Base-by-base conservation (phyloP, 768 basidiomycete genomes). In the Macrolepiota dolichaula region DNA sequence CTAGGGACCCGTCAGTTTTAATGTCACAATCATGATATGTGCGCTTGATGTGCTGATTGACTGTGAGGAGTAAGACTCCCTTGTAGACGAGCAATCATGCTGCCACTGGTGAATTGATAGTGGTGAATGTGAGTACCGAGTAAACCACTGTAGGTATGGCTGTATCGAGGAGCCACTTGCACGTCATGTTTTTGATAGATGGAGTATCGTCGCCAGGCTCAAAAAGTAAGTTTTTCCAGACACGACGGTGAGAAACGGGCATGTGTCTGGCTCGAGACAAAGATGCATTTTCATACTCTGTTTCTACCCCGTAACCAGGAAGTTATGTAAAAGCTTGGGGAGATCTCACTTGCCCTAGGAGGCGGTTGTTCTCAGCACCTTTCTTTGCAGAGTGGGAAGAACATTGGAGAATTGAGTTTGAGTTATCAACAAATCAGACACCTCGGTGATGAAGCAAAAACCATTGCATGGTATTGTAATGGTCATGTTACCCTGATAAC, bases 51-150 rank as follows among this genome's bases (percentile, higher is more conserved):
- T 15, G 42, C 19, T 51, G 46, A 50, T 36, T 37, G 47, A 27
- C 46, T 12, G 19, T 50, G n/a, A 19, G 29, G 29, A 3, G 3
- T 7, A 22, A 50, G 49, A 15, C 46, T 50, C 57, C 57, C 50
- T 47, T 36, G 57, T 50, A 49, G 38, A 15, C n/a, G 27, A 4
- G 27, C 55, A 12, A 38, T 50, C 17, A 22, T 35, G 47, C 47
- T 51, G 36, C 49, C 19, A 25, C 19, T 57, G 29, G 36, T 3
- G 56, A 36, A 3, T 49, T 32, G 36, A 58, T 47, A 58, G n/a
- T 29, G 17, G 12, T 58, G 57, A 29, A 24, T 55, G 19, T 40
- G 44, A n/a, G 54, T 38, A 42, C 57, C 57, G 57, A 50, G 57
- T 49, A 58, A 38, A 58, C 24, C 47, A 38, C 37, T n/a, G 24